Evolutionary conservation across 163 green algal genomes (phyloP).

Genomic region (Scenedesmus sp.): DNA sequence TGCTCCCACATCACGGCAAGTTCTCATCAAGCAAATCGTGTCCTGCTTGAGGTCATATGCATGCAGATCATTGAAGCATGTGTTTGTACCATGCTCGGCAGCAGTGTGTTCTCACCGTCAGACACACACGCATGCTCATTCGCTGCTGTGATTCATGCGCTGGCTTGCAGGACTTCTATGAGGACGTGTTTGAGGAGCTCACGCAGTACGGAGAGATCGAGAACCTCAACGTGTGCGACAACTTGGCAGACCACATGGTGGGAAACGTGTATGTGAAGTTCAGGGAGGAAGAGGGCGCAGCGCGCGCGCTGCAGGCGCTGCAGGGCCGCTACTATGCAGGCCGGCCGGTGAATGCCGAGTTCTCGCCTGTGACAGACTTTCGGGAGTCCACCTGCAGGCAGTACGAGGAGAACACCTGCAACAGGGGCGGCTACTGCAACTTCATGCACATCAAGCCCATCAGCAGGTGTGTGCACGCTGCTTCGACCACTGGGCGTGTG

Average conservation of each 20-base stretch:
- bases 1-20: neutral
- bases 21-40: neutral
- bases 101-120: no score
- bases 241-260: conserved; percentile 98
- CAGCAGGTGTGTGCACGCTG: conserved; percentile 59
- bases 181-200: conserved; percentile 99
- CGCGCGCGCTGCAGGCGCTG: conserved; percentile 78
- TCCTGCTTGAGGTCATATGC: neutral
- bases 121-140: no score
- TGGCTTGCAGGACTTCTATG: conserved; percentile 94
- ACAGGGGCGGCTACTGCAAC: conserved; percentile 98
- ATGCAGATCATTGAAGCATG: neutral
- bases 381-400: conserved; percentile 97
- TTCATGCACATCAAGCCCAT: conserved; percentile 99
- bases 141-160: neutral
- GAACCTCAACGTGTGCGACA: conserved; percentile 98
- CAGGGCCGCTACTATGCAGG: conserved; percentile 94
- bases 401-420: conserved; percentile 99
- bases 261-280: conserved; percentile 92
- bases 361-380: conserved; percentile 99
- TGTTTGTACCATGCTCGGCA: no score
- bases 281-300: conserved; percentile 92
- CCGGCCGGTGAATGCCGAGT: conserved; percentile 94
- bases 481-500: no score
- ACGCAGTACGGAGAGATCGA: conserved; percentile 95